Percentiles rank a stretch among this genome's conserved stretches.
Conservation (phyloP, 768 basidiomycete species). For the Guyanaporus albipodus region DNA sequence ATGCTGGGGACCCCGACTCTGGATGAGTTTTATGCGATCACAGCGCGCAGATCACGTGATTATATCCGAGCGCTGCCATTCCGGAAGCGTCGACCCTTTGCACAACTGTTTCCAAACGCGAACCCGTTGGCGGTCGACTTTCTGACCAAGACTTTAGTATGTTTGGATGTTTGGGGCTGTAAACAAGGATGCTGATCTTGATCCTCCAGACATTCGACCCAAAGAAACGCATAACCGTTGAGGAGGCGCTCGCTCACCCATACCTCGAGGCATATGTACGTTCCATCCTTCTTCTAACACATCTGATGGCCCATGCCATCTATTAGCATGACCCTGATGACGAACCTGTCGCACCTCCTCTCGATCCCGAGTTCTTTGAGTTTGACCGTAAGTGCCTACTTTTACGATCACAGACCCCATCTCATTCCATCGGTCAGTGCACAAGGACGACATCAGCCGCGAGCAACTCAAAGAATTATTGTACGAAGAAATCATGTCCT, state of each 20-base stretch:
- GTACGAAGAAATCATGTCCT: constrained; percentile 93
- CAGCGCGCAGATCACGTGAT: constrained; percentile 85
- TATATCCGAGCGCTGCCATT: constrained; percentile 95
- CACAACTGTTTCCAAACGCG: constrained; percentile 86
- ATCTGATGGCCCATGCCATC: constrained; percentile 3
- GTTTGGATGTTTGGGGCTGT: constrained; percentile 8
- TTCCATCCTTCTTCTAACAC: background rate
- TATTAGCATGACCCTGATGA: constrained; percentile 90
- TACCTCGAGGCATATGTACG: constrained; percentile 90
- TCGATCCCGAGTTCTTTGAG: constrained; percentile 95
- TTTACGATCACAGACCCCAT: background rate
- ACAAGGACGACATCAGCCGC: constrained; percentile 93
- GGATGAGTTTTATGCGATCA: constrained; percentile 98
- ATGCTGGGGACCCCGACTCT: constrained; percentile 95
- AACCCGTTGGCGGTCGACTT: constrained; percentile 74
- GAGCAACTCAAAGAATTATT: constrained; percentile 94
- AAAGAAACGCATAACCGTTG: constrained; percentile 92
- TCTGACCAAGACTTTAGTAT: constrained; percentile 78
- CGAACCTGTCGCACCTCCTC: constrained; percentile 93
- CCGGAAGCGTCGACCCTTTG: constrained; percentile 80
- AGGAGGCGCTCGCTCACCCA: constrained; percentile 91
- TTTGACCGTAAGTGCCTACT: constrained; percentile 71
- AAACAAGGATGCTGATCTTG: background rate
- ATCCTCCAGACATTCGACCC: constrained; percentile 84
- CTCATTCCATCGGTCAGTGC: constrained; percentile 44